Evolutionary conservation across 1,284 basidiomycete genomes (phyloP).

Genomic region (Ganoderma lucidum): DNA sequence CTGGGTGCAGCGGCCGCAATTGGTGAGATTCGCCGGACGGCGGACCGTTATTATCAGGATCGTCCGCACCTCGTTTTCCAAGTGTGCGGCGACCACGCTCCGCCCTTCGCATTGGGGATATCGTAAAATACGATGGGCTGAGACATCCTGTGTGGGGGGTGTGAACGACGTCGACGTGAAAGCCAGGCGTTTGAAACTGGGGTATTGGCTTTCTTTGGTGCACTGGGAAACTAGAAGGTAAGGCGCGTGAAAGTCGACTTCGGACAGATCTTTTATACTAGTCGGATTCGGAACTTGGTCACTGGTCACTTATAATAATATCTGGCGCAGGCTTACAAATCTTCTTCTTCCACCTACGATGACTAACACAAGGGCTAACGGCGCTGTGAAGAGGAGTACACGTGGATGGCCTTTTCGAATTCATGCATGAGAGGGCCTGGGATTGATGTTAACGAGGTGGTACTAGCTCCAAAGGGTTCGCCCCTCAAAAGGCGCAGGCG

Average conservation of each 20-base stretch:
- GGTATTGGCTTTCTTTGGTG: not conserved
- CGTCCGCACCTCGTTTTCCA: conserved; percentile 36
- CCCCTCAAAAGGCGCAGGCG: no score
- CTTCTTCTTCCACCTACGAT: not conserved
- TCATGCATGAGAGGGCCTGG: no score
- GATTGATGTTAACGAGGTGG: no score
- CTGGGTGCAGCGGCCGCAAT: conserved; percentile 25
- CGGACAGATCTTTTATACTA: not conserved
- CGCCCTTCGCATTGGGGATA: conserved; percentile 10
- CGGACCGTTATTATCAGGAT: not conserved
- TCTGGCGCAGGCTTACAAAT: no score
- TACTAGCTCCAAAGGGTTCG: no score
- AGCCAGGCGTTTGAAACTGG: not conserved
- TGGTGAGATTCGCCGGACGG: not conserved
- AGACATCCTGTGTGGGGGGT: conserved; percentile 3
- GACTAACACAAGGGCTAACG: not conserved
- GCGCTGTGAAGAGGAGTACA: no score
- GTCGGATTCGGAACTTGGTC: no score
- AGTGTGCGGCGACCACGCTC: conserved; percentile 30
- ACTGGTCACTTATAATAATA: no score
- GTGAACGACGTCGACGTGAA: not conserved
- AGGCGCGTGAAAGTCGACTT: not conserved
- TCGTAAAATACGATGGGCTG: conserved; percentile 25
- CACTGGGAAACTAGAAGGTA: not conserved
- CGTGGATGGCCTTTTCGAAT: no score